These are phyloP conservation scores for Colletotrichum tanaceti DNA, from an alignment of 2,329 filamentous ascomycete species.

Conservation along the genomic window DNA sequence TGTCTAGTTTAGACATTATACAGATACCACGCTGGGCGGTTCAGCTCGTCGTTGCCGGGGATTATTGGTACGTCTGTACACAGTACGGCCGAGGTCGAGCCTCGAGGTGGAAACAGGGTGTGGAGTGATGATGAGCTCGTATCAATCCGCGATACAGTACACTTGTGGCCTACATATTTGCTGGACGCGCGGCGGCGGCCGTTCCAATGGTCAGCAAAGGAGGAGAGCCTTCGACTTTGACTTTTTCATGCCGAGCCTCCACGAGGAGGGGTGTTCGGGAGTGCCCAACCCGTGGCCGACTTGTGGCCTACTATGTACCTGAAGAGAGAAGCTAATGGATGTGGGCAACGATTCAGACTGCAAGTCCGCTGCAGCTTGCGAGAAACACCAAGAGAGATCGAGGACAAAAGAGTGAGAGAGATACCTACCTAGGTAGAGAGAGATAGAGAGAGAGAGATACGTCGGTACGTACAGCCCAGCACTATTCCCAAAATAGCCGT, in stretches of 20 bases:
- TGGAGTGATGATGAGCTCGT: background rate
- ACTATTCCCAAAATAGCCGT: constrained; percentile 20
- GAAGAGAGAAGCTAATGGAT: background rate
- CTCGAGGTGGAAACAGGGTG: background rate
- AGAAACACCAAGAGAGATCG: background rate
- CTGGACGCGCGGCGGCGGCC: too few species aligned
- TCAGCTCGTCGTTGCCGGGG: constrained; percentile 5
- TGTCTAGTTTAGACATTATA: too few species aligned
- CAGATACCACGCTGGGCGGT: background rate
- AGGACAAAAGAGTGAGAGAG: background rate
- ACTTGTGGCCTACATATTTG: too few species aligned
- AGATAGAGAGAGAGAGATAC: background rate
- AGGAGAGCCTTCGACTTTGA: background rate
- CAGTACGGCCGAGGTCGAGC: too few species aligned
- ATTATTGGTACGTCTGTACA: background rate
- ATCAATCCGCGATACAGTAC: too few species aligned
- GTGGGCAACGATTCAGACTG: background rate
- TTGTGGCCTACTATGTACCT: too few species aligned
- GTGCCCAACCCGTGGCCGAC: background rate
- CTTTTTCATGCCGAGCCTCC: background rate
- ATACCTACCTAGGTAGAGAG: too few species aligned
- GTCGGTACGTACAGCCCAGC: background rate
- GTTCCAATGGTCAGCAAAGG: background rate
- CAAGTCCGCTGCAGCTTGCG: background rate
- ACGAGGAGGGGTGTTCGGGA: background rate